These are phyloP conservation scores for Aspergillus sp. DNA, from an alignment of 2,329 filamentous ascomycete genomes.

Conservation along the genomic window DNA sequence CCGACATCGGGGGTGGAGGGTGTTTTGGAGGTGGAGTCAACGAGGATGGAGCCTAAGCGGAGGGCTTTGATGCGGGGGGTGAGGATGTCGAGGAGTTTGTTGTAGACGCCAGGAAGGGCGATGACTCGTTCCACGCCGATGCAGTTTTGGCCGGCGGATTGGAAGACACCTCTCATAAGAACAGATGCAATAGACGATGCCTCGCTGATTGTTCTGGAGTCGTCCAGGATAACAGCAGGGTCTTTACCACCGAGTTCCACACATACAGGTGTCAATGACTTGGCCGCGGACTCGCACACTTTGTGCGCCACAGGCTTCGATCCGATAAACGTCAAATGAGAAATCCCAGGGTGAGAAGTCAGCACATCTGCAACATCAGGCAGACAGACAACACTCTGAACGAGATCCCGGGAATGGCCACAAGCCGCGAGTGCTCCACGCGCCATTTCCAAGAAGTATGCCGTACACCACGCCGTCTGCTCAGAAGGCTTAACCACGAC, in stretches of 20 bases:
- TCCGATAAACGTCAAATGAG: constrained; percentile 94
- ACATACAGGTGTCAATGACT: constrained; percentile 75
- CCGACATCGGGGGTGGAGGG: constrained; percentile 61
- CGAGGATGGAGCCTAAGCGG: constrained; percentile 64
- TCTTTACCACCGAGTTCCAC: constrained; percentile 95
- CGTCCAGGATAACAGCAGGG: constrained; percentile 81
- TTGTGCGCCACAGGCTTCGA: constrained; percentile 79
- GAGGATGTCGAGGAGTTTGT: constrained; percentile 62
- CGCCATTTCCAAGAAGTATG: constrained; percentile 73
- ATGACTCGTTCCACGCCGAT: constrained; percentile 94
- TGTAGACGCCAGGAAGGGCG: constrained; percentile 68
- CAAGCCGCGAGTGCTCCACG: constrained; percentile 73
- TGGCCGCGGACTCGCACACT: constrained; percentile 80
- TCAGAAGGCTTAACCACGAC: constrained; percentile 93
- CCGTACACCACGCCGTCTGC: constrained; percentile 86
- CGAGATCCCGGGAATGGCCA: constrained; percentile 71
- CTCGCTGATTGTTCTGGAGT: constrained; percentile 50
- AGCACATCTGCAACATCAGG: constrained; percentile 73
- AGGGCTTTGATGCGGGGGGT: constrained; percentile 67
- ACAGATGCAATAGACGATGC: constrained; percentile 70
- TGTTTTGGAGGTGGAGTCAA: constrained; percentile 33
- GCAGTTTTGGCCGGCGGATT: constrained; percentile 94
- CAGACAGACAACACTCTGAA: constrained; percentile 84
- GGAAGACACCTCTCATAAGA: constrained; percentile 86
- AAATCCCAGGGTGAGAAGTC: constrained; percentile 75